Base-by-base conservation (phyloP, 2,329 filamentous ascomycete genomes). In the Raffaelea deltoideospora region DNA sequence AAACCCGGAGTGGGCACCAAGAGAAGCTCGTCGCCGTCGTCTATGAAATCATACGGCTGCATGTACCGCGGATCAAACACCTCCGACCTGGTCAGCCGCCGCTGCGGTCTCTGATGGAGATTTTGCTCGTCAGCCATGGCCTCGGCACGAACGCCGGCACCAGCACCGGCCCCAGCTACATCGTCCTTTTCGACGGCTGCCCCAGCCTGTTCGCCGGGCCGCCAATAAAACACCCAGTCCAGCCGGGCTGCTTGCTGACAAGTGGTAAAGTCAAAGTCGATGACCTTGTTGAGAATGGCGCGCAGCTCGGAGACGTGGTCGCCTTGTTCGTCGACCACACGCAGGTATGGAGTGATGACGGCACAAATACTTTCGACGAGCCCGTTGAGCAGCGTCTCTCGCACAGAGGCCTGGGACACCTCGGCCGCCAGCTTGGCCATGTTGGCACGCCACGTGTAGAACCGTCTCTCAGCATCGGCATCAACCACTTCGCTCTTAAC, bases 371-470 rank as follows among this genome's bases (percentile, higher is more conserved):
- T 29, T 10, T 35, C 33, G 21, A 41, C 14, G 8, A 41, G 35
- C 35, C 30, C 22, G 33, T 34, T 36, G 33, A 21, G 27, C n/a
- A 32, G 31, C 19, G 24, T 33, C 19, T 29, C 34, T 27, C 33
- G 27, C 13, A 24, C 34, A 10, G n/a, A 21, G 31, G 24, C 29
- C 15, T 24, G 22, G 18, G 36, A 24, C 14, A 24, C 31, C 18
- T 38, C 39, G 5, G 31, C 10, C 10, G 35, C 34, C 11, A 41
- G 31, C 31, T 35, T 33, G 17, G 40, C 40, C 5, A 37, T 41
- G 11, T 31, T 32, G 21, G 40, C 40, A 17, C 37, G 37, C 40
- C 40, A 41, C 10, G 37, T 30, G 27, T 39, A 37, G 34, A 41
- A 41, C 19, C 32, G 31, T 18, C 40, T 37, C 15, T 41, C 40